Evolutionary conservation across 768 basidiomycete genomes (phyloP).

Genomic region (Peribolospora kevripleyi): DNA sequence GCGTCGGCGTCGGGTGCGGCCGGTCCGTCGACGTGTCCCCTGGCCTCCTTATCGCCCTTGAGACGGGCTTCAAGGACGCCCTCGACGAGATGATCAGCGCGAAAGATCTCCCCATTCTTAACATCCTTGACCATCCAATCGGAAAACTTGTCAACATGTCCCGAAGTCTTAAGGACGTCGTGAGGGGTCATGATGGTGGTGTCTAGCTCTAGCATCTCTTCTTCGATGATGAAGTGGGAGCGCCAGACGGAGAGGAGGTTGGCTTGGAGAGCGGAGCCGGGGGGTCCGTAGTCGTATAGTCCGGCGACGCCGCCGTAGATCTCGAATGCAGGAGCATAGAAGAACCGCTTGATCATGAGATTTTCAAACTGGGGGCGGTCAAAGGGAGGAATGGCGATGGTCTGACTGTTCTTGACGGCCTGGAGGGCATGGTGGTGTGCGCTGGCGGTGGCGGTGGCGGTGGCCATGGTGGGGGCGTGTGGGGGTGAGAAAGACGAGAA

Average conservation of each 20-base stretch:
- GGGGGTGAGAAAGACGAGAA: no score
- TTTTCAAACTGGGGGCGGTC: conserved; percentile 67
- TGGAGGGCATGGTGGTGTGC: no score
- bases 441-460: no score
- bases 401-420: no score
- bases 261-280: conserved; percentile 81
- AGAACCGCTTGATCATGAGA: conserved; percentile 70
- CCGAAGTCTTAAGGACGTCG: conserved; percentile 83
- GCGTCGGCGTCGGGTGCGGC: conserved; percentile 20
- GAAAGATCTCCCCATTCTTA: conserved; percentile 84
- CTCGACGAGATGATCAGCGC: conserved; percentile 89
- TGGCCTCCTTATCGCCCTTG: conserved; percentile 68
- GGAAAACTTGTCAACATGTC: conserved; percentile 90
- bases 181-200: conserved; percentile 94
- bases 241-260: conserved; percentile 95
- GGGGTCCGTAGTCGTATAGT: conserved; percentile 91
- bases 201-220: conserved; percentile 94
- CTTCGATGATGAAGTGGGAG: conserved; percentile 92
- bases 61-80: conserved; percentile 70
- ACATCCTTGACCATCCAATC: conserved; percentile 99
- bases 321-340: conserved; percentile 94
- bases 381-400: conserved; percentile 26
- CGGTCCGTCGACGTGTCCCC: conserved; percentile 22
- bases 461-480: no score
- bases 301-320: conserved; percentile 97